Evolutionary conservation across 2,329 filamentous ascomycete genomes (phyloP).

Genomic region (Grosmannia penicillata): DNA sequence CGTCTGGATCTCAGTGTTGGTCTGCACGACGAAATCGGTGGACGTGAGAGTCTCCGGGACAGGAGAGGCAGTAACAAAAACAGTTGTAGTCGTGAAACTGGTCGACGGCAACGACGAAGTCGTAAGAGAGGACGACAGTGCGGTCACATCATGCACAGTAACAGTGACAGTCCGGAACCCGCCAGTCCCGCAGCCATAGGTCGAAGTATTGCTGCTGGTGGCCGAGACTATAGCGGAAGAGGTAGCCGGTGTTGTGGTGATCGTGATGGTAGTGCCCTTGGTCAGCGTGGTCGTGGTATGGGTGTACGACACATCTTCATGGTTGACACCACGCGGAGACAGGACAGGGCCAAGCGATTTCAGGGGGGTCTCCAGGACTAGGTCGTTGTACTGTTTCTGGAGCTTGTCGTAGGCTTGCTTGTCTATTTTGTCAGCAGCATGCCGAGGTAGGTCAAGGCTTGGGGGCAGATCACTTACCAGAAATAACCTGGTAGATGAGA

Average conservation of each 20-base stretch:
- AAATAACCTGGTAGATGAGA: slow-evolving; percentile 3
- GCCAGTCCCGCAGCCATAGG: background rate
- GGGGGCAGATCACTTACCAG: background rate
- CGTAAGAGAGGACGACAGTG: background rate
- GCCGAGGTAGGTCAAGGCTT: background rate
- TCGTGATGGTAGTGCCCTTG: slow-evolving; percentile 6
- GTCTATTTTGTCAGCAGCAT: slow-evolving; percentile 5
- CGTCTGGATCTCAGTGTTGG: slow-evolving; percentile 1
- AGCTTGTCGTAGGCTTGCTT: slow-evolving; percentile 7
- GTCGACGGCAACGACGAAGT: slow-evolving; percentile 1
- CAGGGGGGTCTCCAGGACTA: slow-evolving; percentile 5
- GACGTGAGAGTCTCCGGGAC: slow-evolving; percentile 3
- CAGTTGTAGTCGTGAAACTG: slow-evolving; percentile 4
- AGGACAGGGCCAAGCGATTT: no score
- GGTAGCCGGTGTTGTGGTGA: background rate
- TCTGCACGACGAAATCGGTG: slow-evolving; percentile 1
- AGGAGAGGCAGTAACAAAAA: slow-evolving; percentile 5
- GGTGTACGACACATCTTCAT: slow-evolving; percentile 14
- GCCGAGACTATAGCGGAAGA: background rate
- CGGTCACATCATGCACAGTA: background rate
- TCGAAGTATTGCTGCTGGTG: background rate
- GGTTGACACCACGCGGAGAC: slow-evolving; percentile 1
- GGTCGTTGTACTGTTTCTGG: slow-evolving; percentile 6
- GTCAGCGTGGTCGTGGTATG: slow-evolving; percentile 12
- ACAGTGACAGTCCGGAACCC: background rate